phyloP scores from a whole-genome alignment of 768 basidiomycete species.

The Gloeopeniophorella convolvens region DNA sequence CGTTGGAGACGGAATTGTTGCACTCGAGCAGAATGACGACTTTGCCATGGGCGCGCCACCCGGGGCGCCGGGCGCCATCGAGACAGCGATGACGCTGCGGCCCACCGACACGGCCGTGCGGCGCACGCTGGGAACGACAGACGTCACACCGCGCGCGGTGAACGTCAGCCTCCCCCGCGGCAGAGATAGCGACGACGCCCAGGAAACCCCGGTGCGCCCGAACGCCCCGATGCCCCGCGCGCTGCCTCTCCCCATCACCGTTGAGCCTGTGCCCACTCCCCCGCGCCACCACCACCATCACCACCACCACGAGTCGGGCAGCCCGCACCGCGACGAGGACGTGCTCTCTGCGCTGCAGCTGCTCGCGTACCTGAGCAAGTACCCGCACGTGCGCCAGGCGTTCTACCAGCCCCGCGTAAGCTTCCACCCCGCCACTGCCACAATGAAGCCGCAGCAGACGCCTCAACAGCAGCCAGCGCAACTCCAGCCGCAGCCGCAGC shows the following conservation, averaged over 20 bases:
- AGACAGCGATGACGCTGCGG: constrained; percentile 25
- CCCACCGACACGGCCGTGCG: constrained; percentile 17
- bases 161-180: constrained; percentile 45
- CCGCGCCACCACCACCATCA: constrained; percentile 29
- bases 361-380: constrained; percentile 94
- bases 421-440: constrained; percentile 70
- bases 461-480: constrained; percentile 1
- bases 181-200: constrained; percentile 20
- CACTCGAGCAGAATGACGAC: constrained; percentile 76
- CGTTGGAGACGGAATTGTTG: constrained; percentile 72
- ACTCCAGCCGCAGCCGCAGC: constrained; percentile 18
- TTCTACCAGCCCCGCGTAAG: constrained; percentile 85
- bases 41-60: constrained; percentile 89
- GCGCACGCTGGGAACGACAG: constrained; percentile 28
- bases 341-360: constrained; percentile 87
- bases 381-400: constrained; percentile 92
- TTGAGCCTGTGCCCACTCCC: constrained; percentile 15
- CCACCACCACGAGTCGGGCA: constrained; percentile 34
- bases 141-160: constrained; percentile 58
- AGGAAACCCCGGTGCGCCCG: constrained; percentile 17
- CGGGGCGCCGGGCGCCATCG: constrained; percentile 80
- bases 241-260: constrained; percentile 16
- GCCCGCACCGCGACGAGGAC: constrained; percentile 91
- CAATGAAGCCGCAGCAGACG: constrained; percentile 18
- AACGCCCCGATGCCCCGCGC: constrained; percentile 18